Conservation (phyloP, 768 basidiomycete genomes). For the Collybia mongolica region DNA sequence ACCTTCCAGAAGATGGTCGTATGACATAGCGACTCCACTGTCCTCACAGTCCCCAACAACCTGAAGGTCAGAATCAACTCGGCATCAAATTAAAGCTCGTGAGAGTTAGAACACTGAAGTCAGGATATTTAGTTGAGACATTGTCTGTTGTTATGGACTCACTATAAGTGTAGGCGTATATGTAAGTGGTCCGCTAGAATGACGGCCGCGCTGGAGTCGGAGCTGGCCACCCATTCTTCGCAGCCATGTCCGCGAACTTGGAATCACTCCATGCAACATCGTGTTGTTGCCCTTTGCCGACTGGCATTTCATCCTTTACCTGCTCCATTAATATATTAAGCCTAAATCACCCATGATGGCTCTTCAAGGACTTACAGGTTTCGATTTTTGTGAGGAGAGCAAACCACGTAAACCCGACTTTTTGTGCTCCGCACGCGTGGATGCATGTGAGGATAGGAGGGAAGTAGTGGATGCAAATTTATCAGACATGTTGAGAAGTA, state of each 20-base stretch:
- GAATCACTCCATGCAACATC: slow-evolving; percentile 8
- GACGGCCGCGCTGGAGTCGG: slow-evolving; percentile 20
- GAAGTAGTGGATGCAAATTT: slow-evolving; percentile 15
- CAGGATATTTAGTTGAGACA: too few relatives aligned
- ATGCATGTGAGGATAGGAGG: slow-evolving; percentile 9
- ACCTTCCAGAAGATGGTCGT: too few relatives aligned
- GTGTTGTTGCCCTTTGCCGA: background rate
- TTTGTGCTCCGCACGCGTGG: background rate
- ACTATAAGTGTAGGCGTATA: too few relatives aligned
- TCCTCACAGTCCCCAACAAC: too few relatives aligned
- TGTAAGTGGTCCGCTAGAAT: slow-evolving; percentile 1
- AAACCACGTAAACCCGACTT: background rate
- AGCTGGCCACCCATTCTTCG: slow-evolving; percentile 21
- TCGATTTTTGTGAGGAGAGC: background rate
- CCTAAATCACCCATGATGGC: too few relatives aligned
- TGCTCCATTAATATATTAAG: background rate
- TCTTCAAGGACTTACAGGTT: background rate
- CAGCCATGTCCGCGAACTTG: slow-evolving; percentile 15
- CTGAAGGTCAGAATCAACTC: too few relatives aligned
- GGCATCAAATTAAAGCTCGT: too few relatives aligned
- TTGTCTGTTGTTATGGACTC: too few relatives aligned
- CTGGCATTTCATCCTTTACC: background rate
- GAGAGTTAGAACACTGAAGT: too few relatives aligned
- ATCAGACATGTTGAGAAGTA: slow-evolving; percentile 7
- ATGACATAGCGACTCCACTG: too few relatives aligned